A percentile compares a stretch with the other conserved stretches of the same genome.
Evolutionary conservation across 2,329 filamentous ascomycete genomes (phyloP).

Genomic region (Xylaria digitata): DNA sequence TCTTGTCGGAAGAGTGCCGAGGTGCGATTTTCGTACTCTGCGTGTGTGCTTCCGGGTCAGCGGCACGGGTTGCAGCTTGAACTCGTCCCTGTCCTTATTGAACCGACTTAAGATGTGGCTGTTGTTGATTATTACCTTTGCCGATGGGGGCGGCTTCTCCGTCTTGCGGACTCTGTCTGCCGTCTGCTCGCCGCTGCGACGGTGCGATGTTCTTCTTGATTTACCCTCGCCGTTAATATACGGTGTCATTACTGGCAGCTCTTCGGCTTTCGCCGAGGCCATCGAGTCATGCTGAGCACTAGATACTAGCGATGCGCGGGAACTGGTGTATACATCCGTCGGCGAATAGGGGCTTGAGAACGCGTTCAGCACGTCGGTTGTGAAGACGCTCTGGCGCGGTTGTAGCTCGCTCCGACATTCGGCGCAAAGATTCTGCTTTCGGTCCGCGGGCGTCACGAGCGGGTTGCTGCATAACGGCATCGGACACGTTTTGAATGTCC

Average conservation of each 20-base stretch:
- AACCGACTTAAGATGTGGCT: constrained; percentile 19
- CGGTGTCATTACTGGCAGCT: neutral
- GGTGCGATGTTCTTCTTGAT: neutral
- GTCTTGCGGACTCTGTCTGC: neutral
- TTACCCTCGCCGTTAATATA: constrained; percentile 3
- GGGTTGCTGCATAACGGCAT: constrained; percentile 38
- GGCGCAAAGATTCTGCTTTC: constrained; percentile 41
- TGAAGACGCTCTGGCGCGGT: constrained; percentile 44
- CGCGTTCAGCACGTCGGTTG: constrained; percentile 15
- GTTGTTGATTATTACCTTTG: constrained; percentile 10
- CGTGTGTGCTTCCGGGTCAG: constrained; percentile 17
- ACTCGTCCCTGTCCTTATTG: constrained; percentile 30
- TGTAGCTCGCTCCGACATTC: constrained; percentile 41
- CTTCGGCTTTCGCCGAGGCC: neutral
- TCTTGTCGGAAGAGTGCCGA: neutral
- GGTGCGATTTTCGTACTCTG: neutral
- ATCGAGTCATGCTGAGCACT: neutral
- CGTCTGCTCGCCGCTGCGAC: neutral
- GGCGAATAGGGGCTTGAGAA: neutral
- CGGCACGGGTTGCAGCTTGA: constrained; percentile 43
- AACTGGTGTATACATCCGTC: neutral
- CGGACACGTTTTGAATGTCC: constrained; percentile 34
- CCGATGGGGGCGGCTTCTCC: neutral
- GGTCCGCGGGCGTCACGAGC: constrained; percentile 33
- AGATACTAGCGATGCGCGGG: neutral